phyloP scores from a whole-genome alignment of 2,329 filamentous ascomycete species.

The Scopulariopsis brevicaulis region DNA sequence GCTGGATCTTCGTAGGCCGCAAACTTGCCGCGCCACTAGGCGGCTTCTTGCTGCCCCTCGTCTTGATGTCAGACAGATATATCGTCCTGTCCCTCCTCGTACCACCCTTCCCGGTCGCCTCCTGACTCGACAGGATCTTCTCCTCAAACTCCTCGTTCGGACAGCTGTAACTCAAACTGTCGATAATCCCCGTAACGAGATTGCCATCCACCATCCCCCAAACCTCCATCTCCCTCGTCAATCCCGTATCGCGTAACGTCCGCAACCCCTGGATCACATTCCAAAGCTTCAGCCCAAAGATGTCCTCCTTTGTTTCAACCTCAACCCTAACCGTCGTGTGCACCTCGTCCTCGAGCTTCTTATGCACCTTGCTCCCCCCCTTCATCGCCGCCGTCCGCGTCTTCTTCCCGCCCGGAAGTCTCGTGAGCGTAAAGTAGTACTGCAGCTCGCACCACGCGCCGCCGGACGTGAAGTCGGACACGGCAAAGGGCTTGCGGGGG shows the following conservation, averaged over 20 bases:
- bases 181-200: constrained; percentile 81
- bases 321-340: constrained; percentile 66
- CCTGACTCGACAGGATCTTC: constrained; percentile 24
- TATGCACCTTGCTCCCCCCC: constrained; percentile 67
- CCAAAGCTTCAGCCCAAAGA: constrained; percentile 75
- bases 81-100: constrained; percentile 14
- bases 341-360: constrained; percentile 74
- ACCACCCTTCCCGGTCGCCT: constrained; percentile 10
- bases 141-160: constrained; percentile 62
- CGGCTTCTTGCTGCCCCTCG: constrained; percentile 51
- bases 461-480: constrained; percentile 77
- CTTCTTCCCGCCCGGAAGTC: constrained; percentile 59
- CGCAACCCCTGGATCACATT: constrained; percentile 81
- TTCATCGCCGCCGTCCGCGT: constrained; percentile 74
- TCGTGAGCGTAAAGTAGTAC: constrained; percentile 77
- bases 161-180: constrained; percentile 68
- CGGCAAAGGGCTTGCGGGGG: constrained; percentile 69
- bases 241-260: constrained; percentile 56
- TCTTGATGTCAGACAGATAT: constrained; percentile 90
- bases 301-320: constrained; percentile 65
- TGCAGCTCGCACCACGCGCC: constrained; percentile 95
- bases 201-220: constrained; percentile 79
- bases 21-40: constrained; percentile 57
- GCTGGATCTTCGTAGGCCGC: constrained; percentile 70
- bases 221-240: constrained; percentile 67